Base-by-base conservation (phyloP, 2,329 filamentous ascomycete genomes). In the Diplodia intermedia region DNA sequence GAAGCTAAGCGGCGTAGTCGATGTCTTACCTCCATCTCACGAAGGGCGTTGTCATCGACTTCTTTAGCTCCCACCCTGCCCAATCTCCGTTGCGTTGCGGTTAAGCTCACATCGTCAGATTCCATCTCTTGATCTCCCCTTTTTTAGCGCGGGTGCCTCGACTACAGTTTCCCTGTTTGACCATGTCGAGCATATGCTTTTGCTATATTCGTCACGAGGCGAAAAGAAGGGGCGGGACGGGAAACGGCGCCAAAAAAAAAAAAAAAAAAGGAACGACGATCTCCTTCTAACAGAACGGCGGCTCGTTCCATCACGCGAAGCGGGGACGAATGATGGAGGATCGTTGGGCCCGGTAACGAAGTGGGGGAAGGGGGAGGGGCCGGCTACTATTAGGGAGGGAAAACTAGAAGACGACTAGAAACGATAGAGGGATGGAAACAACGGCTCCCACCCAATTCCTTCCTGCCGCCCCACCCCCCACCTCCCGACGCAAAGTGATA, bases 191-290 rank as follows among this genome's bases (percentile, higher is more conserved):
- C 18, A n/a, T 43, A 18, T 12, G 18, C 43, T 47, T 47, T 47
- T n/a, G 43, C 43, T 47, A 47, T 47, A 47, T 47, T 47, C 43
- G 43, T 47, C 43, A 47, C 43, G 43, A 47, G 43, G 43, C n/a
- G 15, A 14, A 14, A 43, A 43, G 6, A 18, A 18, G 15, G 18
- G 40, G 43, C 43, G n/a, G 43, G n/a, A 47, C 43, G 43, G 43
- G 43, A 47, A 47, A 47, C 43, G 43, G 43, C 33, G 33, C 33
- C 33, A 36, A 12, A 36, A 36, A 36, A 36, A 11, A 11, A 9
- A 4, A 11, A 9, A 36, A n/a, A n/a, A n/a, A 33, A 33, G 31
- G 31, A 3, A 33, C 31, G 7, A 33, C 3, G 31, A 33, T 33
- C 31, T 33, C 23, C 23, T 26, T 26, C 23, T 3, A 33, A 33